Base-by-base conservation (phyloP, 306 rosid species). In the Cucumis hystrix region DNA sequence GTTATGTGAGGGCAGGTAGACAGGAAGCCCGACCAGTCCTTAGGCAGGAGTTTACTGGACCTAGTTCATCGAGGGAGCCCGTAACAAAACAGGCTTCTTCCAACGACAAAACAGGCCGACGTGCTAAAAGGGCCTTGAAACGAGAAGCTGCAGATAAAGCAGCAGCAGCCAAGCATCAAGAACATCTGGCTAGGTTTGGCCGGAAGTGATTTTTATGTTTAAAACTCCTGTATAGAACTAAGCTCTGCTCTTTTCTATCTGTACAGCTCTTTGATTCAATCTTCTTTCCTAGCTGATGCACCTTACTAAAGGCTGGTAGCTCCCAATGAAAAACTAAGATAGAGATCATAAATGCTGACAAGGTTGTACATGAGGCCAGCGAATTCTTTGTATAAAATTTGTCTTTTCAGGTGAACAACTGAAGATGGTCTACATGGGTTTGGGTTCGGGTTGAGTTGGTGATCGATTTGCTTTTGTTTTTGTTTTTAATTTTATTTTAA, bases 131-230 rank as follows among this genome's bases (percentile, higher is more conserved):
- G 77, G 93, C 98, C 3, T 75, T 83, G 69, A 96, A 91, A 80
- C 90, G 96, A 7, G 98, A 96, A 83, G 98, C 92, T 49, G 97
- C 96, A 1, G 93, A 90, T 76, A 89, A 88, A 82, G 97, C 97
- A 0, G 97, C 97, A 3, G 96, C 92, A 64, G 93, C 77, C 0
- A 95, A 92, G 79, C 98, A 95, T 76, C 86, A 85, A 84, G 86
- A 89, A 61, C 99, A 86, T 85, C 23, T 88, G 83, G 77, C 79
- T 18, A 87, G 91, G 88, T 76, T 93, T 54, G 96, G 93, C 18
- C 82, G 93, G 78, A 85, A 84, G 74, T 89, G 83, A 84, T 75
- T 78, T 78, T 54, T 59, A 70, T 59, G n/a, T 51, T 4, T 1
- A 62, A 10, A 18, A 20, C 15, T 41, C 45, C 45, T 28, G 66